Evolutionary conservation across 176 grass and related monocot genomes (phyloP).

Genomic region (Aegilops bicornis): DNA sequence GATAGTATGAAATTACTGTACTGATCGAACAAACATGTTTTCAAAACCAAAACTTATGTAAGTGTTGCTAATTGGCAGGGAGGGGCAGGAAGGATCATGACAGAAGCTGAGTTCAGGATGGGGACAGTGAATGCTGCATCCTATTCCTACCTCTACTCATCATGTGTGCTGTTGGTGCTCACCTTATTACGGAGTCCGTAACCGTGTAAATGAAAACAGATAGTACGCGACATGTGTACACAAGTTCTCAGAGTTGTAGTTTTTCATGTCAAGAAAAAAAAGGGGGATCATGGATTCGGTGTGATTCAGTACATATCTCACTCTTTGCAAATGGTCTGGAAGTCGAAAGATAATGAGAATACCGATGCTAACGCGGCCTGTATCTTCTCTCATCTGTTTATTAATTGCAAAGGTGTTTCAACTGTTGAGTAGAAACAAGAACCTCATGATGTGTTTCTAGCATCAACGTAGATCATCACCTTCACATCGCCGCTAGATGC

Average conservation of each 20-base stretch:
- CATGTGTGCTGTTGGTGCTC: background rate
- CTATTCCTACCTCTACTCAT: background rate
- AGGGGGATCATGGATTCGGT: background rate
- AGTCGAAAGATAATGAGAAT: constrained; percentile 13
- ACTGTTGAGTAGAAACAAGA: background rate
- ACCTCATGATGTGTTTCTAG: background rate
- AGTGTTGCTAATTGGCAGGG: constrained; percentile 46
- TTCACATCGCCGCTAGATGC: background rate
- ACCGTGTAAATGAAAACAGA: constrained; percentile 11
- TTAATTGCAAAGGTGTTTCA: background rate
- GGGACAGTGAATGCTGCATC: background rate
- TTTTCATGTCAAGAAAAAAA: background rate
- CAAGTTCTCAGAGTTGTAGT: background rate
- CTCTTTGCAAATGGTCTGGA: background rate
- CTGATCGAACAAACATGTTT: background rate
- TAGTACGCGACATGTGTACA: background rate
- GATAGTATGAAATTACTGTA: background rate
- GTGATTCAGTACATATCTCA: background rate
- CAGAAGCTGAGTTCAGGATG: constrained; percentile 35
- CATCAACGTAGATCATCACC: background rate
- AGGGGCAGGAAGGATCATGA: constrained; percentile 48
- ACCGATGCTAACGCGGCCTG: background rate
- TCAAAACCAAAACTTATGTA: background rate
- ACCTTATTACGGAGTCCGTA: constrained; percentile 1
- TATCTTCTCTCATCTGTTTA: background rate